Evolutionary conservation across 495 filamentous ascomycete species (phyloP), one percentile per base, ranked within the genome.

Genomic region (Neurospora sp.): DNA sequence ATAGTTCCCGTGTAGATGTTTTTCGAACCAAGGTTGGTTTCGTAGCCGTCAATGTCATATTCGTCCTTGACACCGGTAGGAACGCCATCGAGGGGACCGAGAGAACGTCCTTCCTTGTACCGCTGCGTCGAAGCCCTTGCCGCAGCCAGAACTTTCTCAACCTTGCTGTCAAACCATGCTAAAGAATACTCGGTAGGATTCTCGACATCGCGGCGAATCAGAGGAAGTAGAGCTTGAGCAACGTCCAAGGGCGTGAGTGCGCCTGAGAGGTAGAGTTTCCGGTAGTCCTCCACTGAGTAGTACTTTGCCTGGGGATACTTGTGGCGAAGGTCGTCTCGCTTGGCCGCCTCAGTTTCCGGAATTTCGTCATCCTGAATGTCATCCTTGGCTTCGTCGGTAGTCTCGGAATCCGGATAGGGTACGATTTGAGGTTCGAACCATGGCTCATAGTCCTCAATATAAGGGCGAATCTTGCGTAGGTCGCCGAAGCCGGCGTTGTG

Each of bases 401-500:
- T 35, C 27, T 66, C 27, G 6, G 4, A 16, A 18, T 66, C 54
- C 14, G 75, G 73, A 66, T 88, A 76, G 1, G 91, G 92, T 35
- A 92, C 88, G 46, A 96, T 90, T 41, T 91, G 91, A 4, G 94
- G 93, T 77, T 96, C 93, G 78, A 88, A 94, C 73, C 91, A 87
- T 18, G 90, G 86, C 66, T 88, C 81, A 75, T 91, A 90, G 16
- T 85, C 79, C 44, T 89, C 83, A 16, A 96, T 86, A 46, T 89
- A 81, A 11, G 80, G 77, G 20, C 77, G 75, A 27, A 93, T 83
- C 31, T 87, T 78, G 35, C 88, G 85, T 16, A 96, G 85, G 6
- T 82, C 77, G 69, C 79, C 82, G 74, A 97, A 94, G 6, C 90
- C 90, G 35, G 92, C 92, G 81, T 92, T 93, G 72, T 79, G 83